These are phyloP conservation scores for Fusarium sp. DNA, from an alignment of 2,329 filamentous ascomycete genomes.

Conservation along the genomic window DNA sequence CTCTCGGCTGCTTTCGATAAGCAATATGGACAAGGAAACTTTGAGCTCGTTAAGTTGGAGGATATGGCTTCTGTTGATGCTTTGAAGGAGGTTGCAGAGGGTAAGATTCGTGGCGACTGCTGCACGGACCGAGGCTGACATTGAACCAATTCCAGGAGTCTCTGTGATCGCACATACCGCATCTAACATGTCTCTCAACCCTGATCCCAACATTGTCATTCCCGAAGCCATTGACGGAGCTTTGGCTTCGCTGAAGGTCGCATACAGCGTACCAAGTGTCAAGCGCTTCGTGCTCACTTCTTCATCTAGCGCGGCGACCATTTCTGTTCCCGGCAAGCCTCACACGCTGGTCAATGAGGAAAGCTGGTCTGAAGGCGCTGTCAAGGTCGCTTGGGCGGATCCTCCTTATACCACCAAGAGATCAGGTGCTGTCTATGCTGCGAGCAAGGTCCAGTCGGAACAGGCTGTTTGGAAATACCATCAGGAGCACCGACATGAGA, in stretches of 20 bases:
- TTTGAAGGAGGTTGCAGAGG: conserved; percentile 48
- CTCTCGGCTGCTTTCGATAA: conserved; percentile 47
- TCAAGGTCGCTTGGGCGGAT: conserved; percentile 52
- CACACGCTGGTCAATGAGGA: conserved; percentile 20
- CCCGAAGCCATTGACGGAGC: conserved; percentile 49
- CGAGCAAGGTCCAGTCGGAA: conserved; percentile 55
- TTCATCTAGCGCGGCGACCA: conserved; percentile 17
- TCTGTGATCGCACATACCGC: conserved; percentile 55
- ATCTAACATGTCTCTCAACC: conserved; percentile 49
- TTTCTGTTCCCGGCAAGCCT: background rate
- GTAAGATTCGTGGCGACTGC: background rate
- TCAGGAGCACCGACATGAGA: conserved; percentile 36
- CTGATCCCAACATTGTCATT: conserved; percentile 57
- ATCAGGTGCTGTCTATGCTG: conserved; percentile 49
- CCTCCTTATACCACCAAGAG: conserved; percentile 50
- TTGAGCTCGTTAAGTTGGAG: conserved; percentile 51
- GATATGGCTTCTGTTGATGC: conserved; percentile 49
- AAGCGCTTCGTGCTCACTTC: conserved; percentile 53
- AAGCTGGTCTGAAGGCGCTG: conserved; percentile 51
- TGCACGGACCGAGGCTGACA: background rate
- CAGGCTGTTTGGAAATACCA: conserved; percentile 54
- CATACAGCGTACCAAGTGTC: conserved; percentile 50
- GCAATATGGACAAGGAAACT: conserved; percentile 50
- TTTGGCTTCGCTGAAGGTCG: conserved; percentile 50
- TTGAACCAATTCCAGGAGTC: conserved; percentile 8